These are phyloP conservation scores for Purshia tridentata DNA, from an alignment of 306 rosid genomes.

Conservation along the genomic window DNA sequence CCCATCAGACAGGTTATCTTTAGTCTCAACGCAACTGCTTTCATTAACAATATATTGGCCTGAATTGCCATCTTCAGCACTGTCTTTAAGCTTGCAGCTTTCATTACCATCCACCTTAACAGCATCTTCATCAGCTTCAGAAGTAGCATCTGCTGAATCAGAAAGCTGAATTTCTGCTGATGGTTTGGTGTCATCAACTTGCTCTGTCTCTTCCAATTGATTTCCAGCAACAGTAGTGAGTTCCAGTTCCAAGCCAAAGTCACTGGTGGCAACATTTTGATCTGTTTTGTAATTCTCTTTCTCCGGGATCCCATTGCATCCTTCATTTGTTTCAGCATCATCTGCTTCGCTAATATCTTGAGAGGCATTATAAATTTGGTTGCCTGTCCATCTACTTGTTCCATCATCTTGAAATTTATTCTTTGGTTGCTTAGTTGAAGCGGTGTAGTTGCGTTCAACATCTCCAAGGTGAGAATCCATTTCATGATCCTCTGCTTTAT, in stretches of 20 bases:
- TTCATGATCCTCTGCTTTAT: slow-evolving; percentile 24
- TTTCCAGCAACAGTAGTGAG: not conserved
- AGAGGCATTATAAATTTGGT: not conserved
- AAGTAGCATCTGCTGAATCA: not conserved
- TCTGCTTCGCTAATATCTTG: not conserved
- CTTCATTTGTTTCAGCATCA: slow-evolving; percentile 21
- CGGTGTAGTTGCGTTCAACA: slow-evolving; percentile 21
- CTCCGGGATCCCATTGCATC: not conserved
- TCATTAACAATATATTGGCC: slow-evolving; percentile 5
- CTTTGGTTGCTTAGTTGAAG: slow-evolving; percentile 3
- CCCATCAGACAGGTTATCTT: slow-evolving; percentile 10
- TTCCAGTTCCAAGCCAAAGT: not conserved
- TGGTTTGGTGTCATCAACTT: slow-evolving; percentile 12
- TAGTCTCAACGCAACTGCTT: not conserved
- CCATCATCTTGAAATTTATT: slow-evolving; percentile 25
- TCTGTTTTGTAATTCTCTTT: slow-evolving; percentile 16
- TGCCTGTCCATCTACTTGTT: not conserved
- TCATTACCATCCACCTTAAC: slow-evolving; percentile 1
- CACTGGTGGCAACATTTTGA: not conserved
- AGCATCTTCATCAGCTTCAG: slow-evolving; percentile 13
- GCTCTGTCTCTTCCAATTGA: slow-evolving; percentile 16
- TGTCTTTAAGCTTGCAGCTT: not conserved
- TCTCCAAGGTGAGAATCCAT: slow-evolving; percentile 11
- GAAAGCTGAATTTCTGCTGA: not conserved
- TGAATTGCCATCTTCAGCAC: not conserved